Base-by-base conservation (phyloP, 2,329 filamentous ascomycete genomes). In the Verticillium dahliae region DNA sequence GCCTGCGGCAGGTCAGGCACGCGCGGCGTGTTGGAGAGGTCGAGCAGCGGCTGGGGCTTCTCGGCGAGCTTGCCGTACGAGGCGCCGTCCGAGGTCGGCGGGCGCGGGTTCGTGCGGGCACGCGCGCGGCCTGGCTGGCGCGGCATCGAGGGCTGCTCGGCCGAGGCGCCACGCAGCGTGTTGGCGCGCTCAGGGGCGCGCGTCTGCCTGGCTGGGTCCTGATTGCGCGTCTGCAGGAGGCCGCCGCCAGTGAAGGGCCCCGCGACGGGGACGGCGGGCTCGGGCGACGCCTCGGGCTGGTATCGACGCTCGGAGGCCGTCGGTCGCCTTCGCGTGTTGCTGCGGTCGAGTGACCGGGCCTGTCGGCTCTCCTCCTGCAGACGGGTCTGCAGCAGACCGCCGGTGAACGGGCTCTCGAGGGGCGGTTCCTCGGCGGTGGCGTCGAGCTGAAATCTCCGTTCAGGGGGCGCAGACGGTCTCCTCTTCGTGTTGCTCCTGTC, bases 1-100 rank as follows among this genome's bases (percentile, higher is more conserved):
- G 81, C 81, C 71, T 88, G 80, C 18, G 87, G 87, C 6, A 87
- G 81, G 64, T 90, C 87, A 58, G 82, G 79, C 69, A 88, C 89
- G 57, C 80, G 78, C 0, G 86, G 85, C n/a, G 41, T n/a, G 11
- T 50, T 15, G 0, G 86, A 87, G 50, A 92, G 79, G 68, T 90
- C 89, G 35, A 92, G 75, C 6, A 92, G 79, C 1, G 90, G 89
- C 64, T 85, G 86, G 2, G 80, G 79, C 67, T 69, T 72, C 11
- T 74, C 61, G 22, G 65, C 69, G 57, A 70, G 67, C 60, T 73
- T 68, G 59, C 70, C 39, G 38, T 62, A 62, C 5, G 64, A 62
- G 15, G 60, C 62, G 5, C 62, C 61, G 45, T 66, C 66, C 11
- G 65, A 67, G 14, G 64, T 61, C 33, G 57, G 52, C 45, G 64